Base-by-base conservation (phyloP, 2,329 filamentous ascomycete species). In the Aspergillus ochraceus region DNA sequence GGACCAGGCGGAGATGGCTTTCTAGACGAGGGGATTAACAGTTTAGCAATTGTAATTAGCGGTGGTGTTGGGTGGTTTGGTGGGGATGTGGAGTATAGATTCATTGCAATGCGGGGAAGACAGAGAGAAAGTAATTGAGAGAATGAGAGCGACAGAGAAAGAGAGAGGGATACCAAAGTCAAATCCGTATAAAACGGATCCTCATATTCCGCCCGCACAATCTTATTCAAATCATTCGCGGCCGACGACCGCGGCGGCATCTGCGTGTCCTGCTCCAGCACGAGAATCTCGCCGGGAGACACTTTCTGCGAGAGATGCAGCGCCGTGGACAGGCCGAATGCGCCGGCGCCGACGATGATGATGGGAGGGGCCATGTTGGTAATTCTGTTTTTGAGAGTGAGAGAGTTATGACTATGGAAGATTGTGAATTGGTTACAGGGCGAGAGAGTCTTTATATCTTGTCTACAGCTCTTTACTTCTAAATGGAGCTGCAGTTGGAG, bases 181-280 rank as follows among this genome's bases (percentile, higher is more conserved):
- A 86, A 67, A 2, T 84, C 76, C 0, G 83, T 83, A 60, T 87
- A 86, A 57, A 84, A 85, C 0, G 77, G 74, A 59, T 86, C 83
- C 61, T 84, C 82, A 59, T 87, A 87, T 63, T 87, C 84, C 4
- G 81, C 83, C 2, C 84, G 79, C 39, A 87, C 76, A 57, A 87
- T 87, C 70, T 88, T 88, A 69, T 87, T 88, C 26, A 87, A 68
- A 62, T 88, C 84, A 60, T 85, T 84, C 20, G 80, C 84, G 0
- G 84, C 86, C 0, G 85, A 86, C 66, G 71, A 80, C 4, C 73
- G 72, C 1, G 82, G 81, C 0, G 84, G 84, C 2, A 81, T 78
- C 10, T 74, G 71, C 10, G 72, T 68, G 45, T 76, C 76, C 55
- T 71, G 70, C 55, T 85, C 82, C 14, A 81, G 76, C 8, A 84